These are phyloP conservation scores for Sphagnurus paluster DNA, from an alignment of 1,284 basidiomycete genomes.

Conservation along the genomic window DNA sequence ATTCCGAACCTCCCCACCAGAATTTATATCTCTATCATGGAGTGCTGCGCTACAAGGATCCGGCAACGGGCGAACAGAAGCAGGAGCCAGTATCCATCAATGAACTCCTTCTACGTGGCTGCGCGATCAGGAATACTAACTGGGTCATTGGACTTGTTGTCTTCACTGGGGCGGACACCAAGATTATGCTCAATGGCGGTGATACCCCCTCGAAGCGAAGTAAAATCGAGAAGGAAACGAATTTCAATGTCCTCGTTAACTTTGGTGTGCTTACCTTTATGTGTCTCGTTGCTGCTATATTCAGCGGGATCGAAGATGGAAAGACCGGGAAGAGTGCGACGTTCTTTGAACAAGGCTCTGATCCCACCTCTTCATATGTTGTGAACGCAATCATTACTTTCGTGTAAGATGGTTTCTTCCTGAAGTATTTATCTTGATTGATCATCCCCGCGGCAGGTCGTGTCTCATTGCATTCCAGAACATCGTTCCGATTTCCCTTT, in stretches of 20 bases:
- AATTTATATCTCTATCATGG: constrained; percentile 93
- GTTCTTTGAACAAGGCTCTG: constrained; percentile 70
- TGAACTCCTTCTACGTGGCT: constrained; percentile 91
- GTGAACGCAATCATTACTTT: constrained; percentile 90
- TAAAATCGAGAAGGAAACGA: constrained; percentile 99
- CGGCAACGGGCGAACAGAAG: constrained; percentile 49
- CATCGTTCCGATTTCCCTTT: constrained; percentile 95
- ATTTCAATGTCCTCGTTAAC: constrained; percentile 97
- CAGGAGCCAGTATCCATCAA: constrained; percentile 84
- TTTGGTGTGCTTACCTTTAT: constrained; percentile 81
- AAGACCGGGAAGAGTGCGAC: constrained; percentile 66
- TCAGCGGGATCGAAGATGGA: constrained; percentile 74
- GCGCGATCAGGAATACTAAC: constrained; percentile 88
- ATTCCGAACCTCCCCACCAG: constrained; percentile 92
- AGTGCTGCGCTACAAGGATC: constrained; percentile 74
- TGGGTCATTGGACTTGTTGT: constrained; percentile 96
- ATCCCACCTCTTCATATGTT: constrained; percentile 60
- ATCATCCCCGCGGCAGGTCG: constrained; percentile 45
- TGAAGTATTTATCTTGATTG: constrained; percentile 7
- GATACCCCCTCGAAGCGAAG: constrained; percentile 91
- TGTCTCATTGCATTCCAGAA: constrained; percentile 96
- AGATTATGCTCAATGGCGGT: constrained; percentile 97
- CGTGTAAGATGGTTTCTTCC: constrained; percentile 60
- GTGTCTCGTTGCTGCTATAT: constrained; percentile 73
- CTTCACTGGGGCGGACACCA: constrained; percentile 95